Evolutionary conservation across 2,329 filamentous ascomycete species (phyloP).

Genomic region (Fusarium sp.): DNA sequence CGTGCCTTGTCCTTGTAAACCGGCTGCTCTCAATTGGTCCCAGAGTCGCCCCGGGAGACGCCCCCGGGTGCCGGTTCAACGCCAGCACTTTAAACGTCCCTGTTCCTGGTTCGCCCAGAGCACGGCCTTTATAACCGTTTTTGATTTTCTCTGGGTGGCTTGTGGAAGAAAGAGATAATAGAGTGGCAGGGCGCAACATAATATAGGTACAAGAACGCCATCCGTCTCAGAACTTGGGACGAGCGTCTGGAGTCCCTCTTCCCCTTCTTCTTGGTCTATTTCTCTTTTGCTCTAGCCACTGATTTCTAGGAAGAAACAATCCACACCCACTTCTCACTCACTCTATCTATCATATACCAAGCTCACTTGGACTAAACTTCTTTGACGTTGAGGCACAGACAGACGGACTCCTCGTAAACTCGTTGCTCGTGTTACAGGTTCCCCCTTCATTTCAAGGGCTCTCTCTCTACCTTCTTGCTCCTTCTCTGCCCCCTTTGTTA

Average conservation of each 20-base stretch:
- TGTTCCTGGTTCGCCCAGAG: slow-evolving; percentile 26
- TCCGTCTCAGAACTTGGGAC: background rate
- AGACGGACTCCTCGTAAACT: slow-evolving; percentile 16
- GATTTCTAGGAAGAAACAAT: slow-evolving; percentile 7
- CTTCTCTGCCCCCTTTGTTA: slow-evolving; percentile 29
- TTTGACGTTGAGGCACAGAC: slow-evolving; percentile 21
- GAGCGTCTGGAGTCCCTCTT: slow-evolving; percentile 3
- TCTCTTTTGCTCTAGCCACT: slow-evolving; percentile 18
- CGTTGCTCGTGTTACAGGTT: slow-evolving; percentile 28
- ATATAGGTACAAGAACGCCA: background rate
- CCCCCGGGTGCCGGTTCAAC: slow-evolving; percentile 16
- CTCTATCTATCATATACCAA: background rate
- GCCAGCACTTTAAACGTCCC: slow-evolving; percentile 35
- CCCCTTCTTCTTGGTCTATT: background rate
- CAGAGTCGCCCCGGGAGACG: slow-evolving; percentile 29
- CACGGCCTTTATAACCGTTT: background rate
- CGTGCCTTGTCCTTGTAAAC: slow-evolving; percentile 6
- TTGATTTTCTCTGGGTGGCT: slow-evolving; percentile 5
- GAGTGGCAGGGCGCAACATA: slow-evolving; percentile 28
- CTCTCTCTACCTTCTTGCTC: slow-evolving; percentile 23
- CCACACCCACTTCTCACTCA: slow-evolving; percentile 1
- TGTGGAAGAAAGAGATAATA: slow-evolving; percentile 7
- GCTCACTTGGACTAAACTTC: slow-evolving; percentile 13
- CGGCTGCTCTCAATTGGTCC: slow-evolving; percentile 16
- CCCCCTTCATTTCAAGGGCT: slow-evolving; percentile 32